These are phyloP conservation scores for Onygenales sp. DNA, from an alignment of 2,329 filamentous ascomycete genomes.

Conservation along the genomic window DNA sequence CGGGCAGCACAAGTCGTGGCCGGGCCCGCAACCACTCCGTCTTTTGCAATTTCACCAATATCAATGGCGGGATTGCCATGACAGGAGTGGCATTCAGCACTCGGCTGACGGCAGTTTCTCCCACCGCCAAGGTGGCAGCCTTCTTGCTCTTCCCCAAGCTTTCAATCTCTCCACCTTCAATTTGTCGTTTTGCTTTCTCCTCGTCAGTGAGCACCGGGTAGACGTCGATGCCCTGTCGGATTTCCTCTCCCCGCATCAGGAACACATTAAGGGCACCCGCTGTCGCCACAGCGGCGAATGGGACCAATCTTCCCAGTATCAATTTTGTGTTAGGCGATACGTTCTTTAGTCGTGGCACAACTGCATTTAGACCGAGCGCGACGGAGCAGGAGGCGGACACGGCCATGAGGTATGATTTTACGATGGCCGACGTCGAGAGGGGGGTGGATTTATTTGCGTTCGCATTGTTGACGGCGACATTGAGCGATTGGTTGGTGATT, in stretches of 20 bases:
- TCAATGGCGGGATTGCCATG: slow-evolving; percentile 87
- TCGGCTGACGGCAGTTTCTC: slow-evolving; percentile 82
- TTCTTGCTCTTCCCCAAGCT: slow-evolving; percentile 79
- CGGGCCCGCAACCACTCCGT: slow-evolving; percentile 70
- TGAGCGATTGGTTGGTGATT: slow-evolving; percentile 91
- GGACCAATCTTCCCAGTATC: slow-evolving; percentile 77
- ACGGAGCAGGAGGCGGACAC: slow-evolving; percentile 91
- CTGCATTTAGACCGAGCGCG: slow-evolving; percentile 78
- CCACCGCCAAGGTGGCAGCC: slow-evolving; percentile 80
- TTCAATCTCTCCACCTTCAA: slow-evolving; percentile 54
- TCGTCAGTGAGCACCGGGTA: slow-evolving; percentile 68
- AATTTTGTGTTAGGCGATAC: slow-evolving; percentile 66
- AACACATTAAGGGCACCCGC: slow-evolving; percentile 92
- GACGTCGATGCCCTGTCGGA: slow-evolving; percentile 83
- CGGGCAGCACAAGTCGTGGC: slow-evolving; percentile 65
- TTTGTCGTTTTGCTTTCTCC: slow-evolving; percentile 56
- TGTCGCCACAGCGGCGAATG: slow-evolving; percentile 88
- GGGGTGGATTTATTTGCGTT: slow-evolving; percentile 98
- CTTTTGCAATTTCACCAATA: slow-evolving; percentile 76
- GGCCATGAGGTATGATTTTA: slow-evolving; percentile 83
- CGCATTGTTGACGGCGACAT: slow-evolving; percentile 94
- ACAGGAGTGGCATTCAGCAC: slow-evolving; percentile 93
- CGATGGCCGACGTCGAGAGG: slow-evolving; percentile 67
- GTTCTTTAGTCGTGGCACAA: slow-evolving; percentile 74
- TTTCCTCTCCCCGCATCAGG: slow-evolving; percentile 95